These are phyloP conservation scores for Cystobasidium pallidum DNA, from an alignment of 1,284 basidiomycete genomes.

Conservation along the genomic window DNA sequence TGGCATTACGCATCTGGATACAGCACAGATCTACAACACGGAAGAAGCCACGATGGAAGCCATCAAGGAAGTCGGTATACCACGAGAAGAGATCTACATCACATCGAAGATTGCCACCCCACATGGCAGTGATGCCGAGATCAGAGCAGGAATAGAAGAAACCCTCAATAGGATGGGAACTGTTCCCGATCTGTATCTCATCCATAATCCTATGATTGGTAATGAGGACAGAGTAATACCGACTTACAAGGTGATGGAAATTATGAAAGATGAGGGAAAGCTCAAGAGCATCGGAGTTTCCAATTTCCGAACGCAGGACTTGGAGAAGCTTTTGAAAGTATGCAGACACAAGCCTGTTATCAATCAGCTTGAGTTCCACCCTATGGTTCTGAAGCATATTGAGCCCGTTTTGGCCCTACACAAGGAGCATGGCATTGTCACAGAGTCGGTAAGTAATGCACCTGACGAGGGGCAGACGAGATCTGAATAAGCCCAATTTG, in stretches of 20 bases:
- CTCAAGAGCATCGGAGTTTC: conserved; percentile 51
- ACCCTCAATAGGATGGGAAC: conserved; percentile 10
- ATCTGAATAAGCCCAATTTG: neutral
- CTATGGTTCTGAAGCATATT: conserved; percentile 49
- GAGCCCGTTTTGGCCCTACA: conserved; percentile 49
- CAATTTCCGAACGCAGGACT: conserved; percentile 51
- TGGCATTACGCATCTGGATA: conserved; percentile 50
- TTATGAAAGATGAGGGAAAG: conserved; percentile 51
- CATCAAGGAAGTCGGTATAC: conserved; percentile 44
- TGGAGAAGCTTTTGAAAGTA: conserved; percentile 47
- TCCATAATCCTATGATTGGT: conserved; percentile 48
- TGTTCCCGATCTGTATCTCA: conserved; percentile 35
- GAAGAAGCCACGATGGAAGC: conserved; percentile 47
- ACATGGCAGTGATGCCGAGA: conserved; percentile 23
- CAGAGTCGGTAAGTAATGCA: conserved; percentile 56
- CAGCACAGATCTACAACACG: conserved; percentile 50
- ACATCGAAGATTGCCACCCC: conserved; percentile 46
- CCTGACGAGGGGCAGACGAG: neutral
- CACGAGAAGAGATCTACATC: conserved; percentile 42
- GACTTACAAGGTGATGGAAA: conserved; percentile 51
- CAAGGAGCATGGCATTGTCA: conserved; percentile 49
- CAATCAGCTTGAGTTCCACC: conserved; percentile 53
- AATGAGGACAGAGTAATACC: conserved; percentile 47
- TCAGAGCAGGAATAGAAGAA: conserved; percentile 18
- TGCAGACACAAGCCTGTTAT: conserved; percentile 50